Base-by-base conservation (phyloP, 768 basidiomycete genomes). In the Termitomyces sp. region DNA sequence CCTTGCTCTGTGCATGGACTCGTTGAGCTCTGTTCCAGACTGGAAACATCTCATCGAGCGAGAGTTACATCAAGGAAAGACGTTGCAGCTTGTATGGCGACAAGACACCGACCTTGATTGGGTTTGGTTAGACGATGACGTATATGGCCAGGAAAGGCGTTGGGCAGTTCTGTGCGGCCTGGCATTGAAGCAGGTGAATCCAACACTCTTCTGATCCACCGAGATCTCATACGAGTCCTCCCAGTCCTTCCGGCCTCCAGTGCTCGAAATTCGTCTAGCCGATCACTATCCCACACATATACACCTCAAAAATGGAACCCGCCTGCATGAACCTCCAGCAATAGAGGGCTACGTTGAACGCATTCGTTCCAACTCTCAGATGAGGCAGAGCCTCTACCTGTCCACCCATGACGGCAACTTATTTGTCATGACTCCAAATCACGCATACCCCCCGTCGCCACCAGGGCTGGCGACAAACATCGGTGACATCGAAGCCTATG, bases 341-440 rank as follows among this genome's bases (percentile, higher is more conserved):
- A 77, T 96, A 51, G 96, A 98, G 73, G 96, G 96, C 2, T 97
- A 91, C 73, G 76, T 96, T 47, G 83, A 91, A 62, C 86, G 87
- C 51, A 80, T 92, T 67, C 81, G 78, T 63, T 80, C 85, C 2
- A 85, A 83, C 65, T 77, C 83, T 20, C 83, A 85, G 62, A 70
- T 72, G 34, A 85, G 80, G 57, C 83, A 89, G 59, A 78, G 79
- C 4, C 67, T 89, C 14, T 96, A 94, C 73, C 78, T 95, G 43
- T 75, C 82, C 32, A 84, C 85, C 6, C 91, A 94, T 67, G 81
- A 87, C 57, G 89, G 91, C 5, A 83, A 85, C 67, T 73, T 96
- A 36, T 94, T 94, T 73, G 78, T 82, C 10, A 66, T 89, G 20
- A 65, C 72, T 15, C 74, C 83, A 4, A 64, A 79, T 0, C 73